phyloP scores from a whole-genome alignment of 2,329 filamentous ascomycete species.

The Alternaria sp. region DNA sequence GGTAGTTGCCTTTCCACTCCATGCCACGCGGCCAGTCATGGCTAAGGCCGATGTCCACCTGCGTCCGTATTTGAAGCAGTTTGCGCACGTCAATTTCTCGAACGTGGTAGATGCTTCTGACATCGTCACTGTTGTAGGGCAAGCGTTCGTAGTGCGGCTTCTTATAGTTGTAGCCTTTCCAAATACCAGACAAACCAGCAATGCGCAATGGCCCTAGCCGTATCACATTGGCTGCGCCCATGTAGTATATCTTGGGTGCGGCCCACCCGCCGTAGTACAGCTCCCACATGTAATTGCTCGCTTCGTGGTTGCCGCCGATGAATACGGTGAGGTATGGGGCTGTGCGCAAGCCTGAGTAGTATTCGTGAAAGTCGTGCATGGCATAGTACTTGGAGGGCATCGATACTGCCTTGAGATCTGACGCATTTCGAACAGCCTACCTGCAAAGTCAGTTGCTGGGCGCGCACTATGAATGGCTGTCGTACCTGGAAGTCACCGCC shows the following conservation, averaged over 20 bases:
- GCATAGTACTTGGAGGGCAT: conserved; percentile 87
- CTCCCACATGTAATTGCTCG: conserved; percentile 87
- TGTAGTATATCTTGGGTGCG: conserved; percentile 95
- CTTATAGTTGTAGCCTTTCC: conserved; percentile 88
- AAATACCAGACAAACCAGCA: conserved; percentile 90
- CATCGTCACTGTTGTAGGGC: conserved; percentile 79
- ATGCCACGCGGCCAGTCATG: conserved; percentile 94
- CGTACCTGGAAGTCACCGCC: conserved; percentile 91
- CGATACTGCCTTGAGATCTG: conserved; percentile 87
- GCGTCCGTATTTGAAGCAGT: conserved; percentile 80
- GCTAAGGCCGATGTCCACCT: conserved; percentile 89
- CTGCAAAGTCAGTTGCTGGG: conserved; percentile 54
- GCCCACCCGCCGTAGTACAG: conserved; percentile 98
- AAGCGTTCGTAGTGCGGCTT: conserved; percentile 85
- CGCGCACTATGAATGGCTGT: not conserved
- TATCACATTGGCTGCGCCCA: conserved; percentile 90
- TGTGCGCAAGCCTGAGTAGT: conserved; percentile 79
- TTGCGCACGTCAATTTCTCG: conserved; percentile 92
- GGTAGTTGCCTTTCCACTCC: conserved; percentile 77
- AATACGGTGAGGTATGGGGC: conserved; percentile 94
- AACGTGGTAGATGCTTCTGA: conserved; percentile 87
- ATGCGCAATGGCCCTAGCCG: conserved; percentile 85
- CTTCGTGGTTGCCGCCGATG: conserved; percentile 94
- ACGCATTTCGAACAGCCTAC: conserved; percentile 86
- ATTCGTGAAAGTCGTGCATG: conserved; percentile 92